Base-by-base conservation (phyloP, 106 monocot genomes). In the Apostasia ramifera region DNA sequence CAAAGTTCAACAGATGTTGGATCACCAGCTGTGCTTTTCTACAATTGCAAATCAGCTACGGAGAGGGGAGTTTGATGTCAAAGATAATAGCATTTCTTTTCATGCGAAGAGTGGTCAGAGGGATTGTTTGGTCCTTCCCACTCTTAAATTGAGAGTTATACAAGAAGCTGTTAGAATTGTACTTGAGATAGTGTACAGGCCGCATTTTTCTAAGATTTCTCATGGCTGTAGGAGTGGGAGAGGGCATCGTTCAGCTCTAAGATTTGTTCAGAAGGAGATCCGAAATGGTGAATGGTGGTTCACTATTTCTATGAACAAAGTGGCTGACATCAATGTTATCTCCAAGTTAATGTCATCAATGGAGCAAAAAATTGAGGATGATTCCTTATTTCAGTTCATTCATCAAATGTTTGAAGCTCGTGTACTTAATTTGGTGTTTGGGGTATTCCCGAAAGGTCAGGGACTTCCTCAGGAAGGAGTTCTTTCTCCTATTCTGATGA, bases 401-500 rank as follows among this genome's bases (percentile, higher is more conserved):
- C 72, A 61, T n/a, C 10, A 57, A 13, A 75, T 92, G 80, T 98
- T 90, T 76, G 85, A 98, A 64, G 87, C 81, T 8, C 52, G 57
- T 57, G 92, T 82, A 0, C 75, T 98, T 47, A 92, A 92, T 66
- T 81, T 98, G 78, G 76, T 70, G 47, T 98, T 98, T 74, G 97
- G 97, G 57, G 68, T 73, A 2, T 92, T 86, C 57, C 92, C 97
- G 9, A 98, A 98, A 60, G 92, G 92, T 47, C 83, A 98, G 47
- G 97, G 97, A 1, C 87, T 92, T 75, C 97, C 97, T 47, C 97
- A 98, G 70, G 97, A 98, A 79, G 97, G 97, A 49, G 75, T 81
- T 48, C 78, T 98, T 13, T 92, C 97, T 9, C 89, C 97, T 54
- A 81, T 98, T 55, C 69, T 98, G 67, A 98, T 87, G 85, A 98